A percentile compares a stretch with the other conserved stretches of the same genome.
Conservation (phyloP, 2,329 filamentous ascomycete genomes). For the Epicoccum sorghinum region DNA sequence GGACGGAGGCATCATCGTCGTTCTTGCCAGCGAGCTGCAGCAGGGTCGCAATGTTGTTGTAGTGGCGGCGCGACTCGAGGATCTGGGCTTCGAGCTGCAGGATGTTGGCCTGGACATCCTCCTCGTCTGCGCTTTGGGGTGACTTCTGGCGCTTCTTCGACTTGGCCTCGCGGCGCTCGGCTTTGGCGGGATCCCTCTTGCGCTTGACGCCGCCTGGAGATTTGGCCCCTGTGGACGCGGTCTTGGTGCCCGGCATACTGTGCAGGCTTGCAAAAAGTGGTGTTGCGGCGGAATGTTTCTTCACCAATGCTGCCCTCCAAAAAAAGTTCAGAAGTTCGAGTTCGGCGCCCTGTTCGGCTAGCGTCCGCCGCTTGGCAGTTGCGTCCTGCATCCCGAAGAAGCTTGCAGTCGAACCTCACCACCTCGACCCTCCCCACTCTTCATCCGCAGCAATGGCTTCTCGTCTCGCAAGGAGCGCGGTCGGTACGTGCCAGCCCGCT, state of each 20-base stretch:
- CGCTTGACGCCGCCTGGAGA: conserved; percentile 48
- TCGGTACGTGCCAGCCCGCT: conserved; percentile 70
- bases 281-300: background rate
- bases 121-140: conserved; percentile 41
- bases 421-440: conserved; percentile 45
- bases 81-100: conserved; percentile 80
- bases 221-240: conserved; percentile 26
- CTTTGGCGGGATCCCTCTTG: conserved; percentile 47
- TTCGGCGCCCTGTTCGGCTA: conserved; percentile 22
- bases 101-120: conserved; percentile 67
- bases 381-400: conserved; percentile 33
- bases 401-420: conserved; percentile 21
- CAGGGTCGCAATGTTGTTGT: conserved; percentile 84
- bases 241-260: conserved; percentile 46
- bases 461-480: conserved; percentile 92
- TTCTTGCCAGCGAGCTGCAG: conserved; percentile 62
- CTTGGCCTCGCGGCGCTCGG: conserved; percentile 48
- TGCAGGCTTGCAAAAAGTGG: background rate
- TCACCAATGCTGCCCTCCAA: background rate
- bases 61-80: conserved; percentile 83
- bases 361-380: conserved; percentile 27
- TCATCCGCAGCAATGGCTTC: conserved; percentile 83
- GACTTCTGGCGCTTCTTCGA: conserved; percentile 43
- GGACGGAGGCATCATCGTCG: conserved; percentile 63
- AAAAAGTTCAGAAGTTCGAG: conserved; percentile 2